A percentile compares a stretch with the other conserved stretches of the same genome.
Conservation (phyloP, 2,329 filamentous ascomycete genomes). For the Tolypocladium nubicola region DNA sequence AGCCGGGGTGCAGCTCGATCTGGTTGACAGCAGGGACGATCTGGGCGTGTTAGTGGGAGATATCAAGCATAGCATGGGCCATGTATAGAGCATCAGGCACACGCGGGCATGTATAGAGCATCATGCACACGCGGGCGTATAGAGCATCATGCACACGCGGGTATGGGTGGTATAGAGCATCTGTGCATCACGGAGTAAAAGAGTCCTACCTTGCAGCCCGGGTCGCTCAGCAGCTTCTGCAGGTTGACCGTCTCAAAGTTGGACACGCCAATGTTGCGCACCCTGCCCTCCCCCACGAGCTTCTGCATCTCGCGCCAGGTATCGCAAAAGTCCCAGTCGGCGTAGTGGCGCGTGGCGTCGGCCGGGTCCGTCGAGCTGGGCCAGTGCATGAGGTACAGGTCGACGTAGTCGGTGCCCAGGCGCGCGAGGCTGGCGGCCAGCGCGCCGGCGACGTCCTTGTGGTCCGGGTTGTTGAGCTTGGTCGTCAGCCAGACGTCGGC, state of each 20-base stretch:
- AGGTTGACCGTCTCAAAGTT: constrained; percentile 78
- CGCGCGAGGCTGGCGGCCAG: constrained; percentile 49
- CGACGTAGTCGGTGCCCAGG: constrained; percentile 54
- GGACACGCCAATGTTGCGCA: constrained; percentile 73
- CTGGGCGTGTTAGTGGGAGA: constrained; percentile 15
- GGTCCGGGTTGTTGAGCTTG: constrained; percentile 74
- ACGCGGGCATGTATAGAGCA: too few species aligned
- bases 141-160: background rate
- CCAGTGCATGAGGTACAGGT: constrained; percentile 66
- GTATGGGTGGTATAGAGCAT: background rate
- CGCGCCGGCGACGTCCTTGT: constrained; percentile 56
- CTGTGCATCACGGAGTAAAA: background rate
- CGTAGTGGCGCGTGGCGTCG: constrained; percentile 55
- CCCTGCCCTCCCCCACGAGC: constrained; percentile 57
- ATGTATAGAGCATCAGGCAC: too few species aligned
- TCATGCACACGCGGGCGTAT: too few species aligned
- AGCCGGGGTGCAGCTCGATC: constrained; percentile 71
- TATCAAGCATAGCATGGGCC: background rate
- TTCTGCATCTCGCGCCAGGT: constrained; percentile 72
- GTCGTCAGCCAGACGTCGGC: constrained; percentile 63
- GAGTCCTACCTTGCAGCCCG: constrained; percentile 60
- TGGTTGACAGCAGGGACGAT: constrained; percentile 64
- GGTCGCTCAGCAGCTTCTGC: constrained; percentile 62
- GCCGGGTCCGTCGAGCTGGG: constrained; percentile 52
- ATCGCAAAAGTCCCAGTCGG: constrained; percentile 74